These are phyloP conservation scores for Penicillium sp. DNA, from an alignment of 2,329 filamentous ascomycete genomes.

Conservation along the genomic window DNA sequence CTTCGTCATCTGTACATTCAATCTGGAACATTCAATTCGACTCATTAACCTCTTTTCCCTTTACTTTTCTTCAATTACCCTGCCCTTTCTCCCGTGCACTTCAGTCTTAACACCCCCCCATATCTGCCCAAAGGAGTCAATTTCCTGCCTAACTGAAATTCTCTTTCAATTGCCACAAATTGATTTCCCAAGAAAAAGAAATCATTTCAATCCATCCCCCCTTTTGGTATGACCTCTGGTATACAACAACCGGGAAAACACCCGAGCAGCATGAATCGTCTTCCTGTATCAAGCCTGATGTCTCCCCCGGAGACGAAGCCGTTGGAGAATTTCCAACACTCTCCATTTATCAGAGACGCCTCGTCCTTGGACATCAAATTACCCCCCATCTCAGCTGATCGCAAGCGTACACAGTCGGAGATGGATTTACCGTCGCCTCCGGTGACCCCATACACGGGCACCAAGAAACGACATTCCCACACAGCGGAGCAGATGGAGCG, in stretches of 20 bases:
- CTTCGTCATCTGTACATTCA: background rate
- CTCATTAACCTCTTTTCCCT: background rate
- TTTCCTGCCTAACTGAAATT: background rate
- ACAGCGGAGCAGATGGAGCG: constrained; percentile 34
- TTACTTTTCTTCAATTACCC: background rate
- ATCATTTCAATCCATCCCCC: background rate
- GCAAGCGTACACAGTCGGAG: constrained; percentile 44
- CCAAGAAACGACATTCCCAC: constrained; percentile 40
- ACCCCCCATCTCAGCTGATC: constrained; percentile 42
- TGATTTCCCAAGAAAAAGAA: background rate
- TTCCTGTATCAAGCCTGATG: constrained; percentile 48
- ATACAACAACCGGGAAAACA: constrained; percentile 23
- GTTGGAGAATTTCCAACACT: constrained; percentile 47
- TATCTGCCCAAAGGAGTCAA: background rate
- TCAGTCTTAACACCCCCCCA: background rate
- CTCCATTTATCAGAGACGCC: constrained; percentile 29
- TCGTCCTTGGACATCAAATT: constrained; percentile 36
- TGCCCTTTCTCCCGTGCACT: background rate
- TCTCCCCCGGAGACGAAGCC: constrained; percentile 51
- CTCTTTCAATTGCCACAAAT: background rate
- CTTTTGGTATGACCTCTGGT: constrained; percentile 29
- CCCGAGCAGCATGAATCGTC: constrained; percentile 40
- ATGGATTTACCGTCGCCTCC: constrained; percentile 48
- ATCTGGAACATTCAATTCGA: background rate
- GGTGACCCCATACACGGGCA: constrained; percentile 44